Base-by-base conservation (phyloP, 768 basidiomycete species). In the Tricholoma furcatifolium region DNA sequence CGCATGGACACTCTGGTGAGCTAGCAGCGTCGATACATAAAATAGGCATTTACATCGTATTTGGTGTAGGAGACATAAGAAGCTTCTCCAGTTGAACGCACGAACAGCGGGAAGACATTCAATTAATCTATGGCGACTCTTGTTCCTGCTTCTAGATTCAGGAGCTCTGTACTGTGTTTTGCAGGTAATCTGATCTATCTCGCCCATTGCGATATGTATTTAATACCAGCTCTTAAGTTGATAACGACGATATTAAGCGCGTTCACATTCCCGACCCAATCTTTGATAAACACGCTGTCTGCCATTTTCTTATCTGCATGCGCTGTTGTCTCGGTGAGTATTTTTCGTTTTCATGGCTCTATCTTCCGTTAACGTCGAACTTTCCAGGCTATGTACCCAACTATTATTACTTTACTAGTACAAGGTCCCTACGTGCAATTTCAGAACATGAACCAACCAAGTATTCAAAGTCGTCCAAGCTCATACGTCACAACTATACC, bases 341-440 rank as follows among this genome's bases (percentile, higher is more conserved):
- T 27, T 7, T 23, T 3, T 23, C 23, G 12, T 11, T 30, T 4
- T 23, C 17, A 1, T 11, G 24, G 10, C n/a, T n/a, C n/a, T 6
- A 39, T 24, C 24, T 6, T 10, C n/a, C 10, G 18, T 4, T 27
- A 8, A 23, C 32, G 14, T 21, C 3, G 21, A 1, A 4, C 24
- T 8, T 24, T 46, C 23, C 9, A 53, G 51, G 51, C 51, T 15
- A 53, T 53, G 51, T 53, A 53, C 24, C 44, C 51, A 1, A 53
- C 44, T 6, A 32, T 53, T 17, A 2, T 53, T 3, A 18, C 31
- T 7, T 24, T 39, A 5, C 9, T 53, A 4, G 5, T 45, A 17
- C 43, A 34, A 9, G 15, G 20, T 1, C 39, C 51, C 17, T 47
- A 10, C 30, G 14, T 53, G 3, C 23, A 32, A 20, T 15, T 46